phyloP scores from a whole-genome alignment of 2,329 filamentous ascomycete species.

The Juglanconis juglandina region DNA sequence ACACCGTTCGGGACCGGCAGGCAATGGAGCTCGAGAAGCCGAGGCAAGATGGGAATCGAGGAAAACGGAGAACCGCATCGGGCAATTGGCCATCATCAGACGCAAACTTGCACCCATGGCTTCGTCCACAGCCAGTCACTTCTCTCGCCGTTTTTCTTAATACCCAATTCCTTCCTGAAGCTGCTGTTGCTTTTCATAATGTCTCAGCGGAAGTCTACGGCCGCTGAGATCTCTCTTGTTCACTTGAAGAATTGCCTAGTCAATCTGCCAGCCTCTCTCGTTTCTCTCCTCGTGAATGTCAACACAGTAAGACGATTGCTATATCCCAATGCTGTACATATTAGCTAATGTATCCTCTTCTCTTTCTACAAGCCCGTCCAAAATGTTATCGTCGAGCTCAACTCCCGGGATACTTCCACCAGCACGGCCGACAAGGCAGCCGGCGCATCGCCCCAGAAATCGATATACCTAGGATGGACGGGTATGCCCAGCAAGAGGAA shows the following conservation, averaged over 20 bases:
- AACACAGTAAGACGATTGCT: constrained; percentile 67
- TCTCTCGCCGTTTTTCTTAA: not conserved
- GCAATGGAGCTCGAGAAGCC: not conserved
- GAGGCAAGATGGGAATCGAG: not conserved
- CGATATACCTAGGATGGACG: constrained; percentile 91
- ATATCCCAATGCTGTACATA: not conserved
- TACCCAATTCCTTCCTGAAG: not conserved
- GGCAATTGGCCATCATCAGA: not conserved
- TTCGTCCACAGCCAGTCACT: not conserved
- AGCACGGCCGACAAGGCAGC: constrained; percentile 38
- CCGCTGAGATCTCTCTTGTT: constrained; percentile 79
- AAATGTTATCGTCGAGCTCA: constrained; percentile 93
- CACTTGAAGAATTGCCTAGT: constrained; percentile 93
- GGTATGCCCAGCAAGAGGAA: constrained; percentile 93
- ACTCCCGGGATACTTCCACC: constrained; percentile 60
- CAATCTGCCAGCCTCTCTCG: constrained; percentile 82
- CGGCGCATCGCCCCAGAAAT: constrained; percentile 52
- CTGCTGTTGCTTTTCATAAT: constrained; percentile 20
- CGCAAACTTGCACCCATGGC: not conserved
- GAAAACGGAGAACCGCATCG: not conserved
- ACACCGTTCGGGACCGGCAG: not conserved
- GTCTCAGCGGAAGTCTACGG: constrained; percentile 48
- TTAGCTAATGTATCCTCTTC: constrained; percentile 20
- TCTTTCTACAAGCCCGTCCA: constrained; percentile 67
- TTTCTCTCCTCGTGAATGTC: constrained; percentile 79